Evolutionary conservation across 108 stramenopile genomes (phyloP), one percentile per base, ranked within the genome.

Genomic region (Asterionellopsis glacialis): DNA sequence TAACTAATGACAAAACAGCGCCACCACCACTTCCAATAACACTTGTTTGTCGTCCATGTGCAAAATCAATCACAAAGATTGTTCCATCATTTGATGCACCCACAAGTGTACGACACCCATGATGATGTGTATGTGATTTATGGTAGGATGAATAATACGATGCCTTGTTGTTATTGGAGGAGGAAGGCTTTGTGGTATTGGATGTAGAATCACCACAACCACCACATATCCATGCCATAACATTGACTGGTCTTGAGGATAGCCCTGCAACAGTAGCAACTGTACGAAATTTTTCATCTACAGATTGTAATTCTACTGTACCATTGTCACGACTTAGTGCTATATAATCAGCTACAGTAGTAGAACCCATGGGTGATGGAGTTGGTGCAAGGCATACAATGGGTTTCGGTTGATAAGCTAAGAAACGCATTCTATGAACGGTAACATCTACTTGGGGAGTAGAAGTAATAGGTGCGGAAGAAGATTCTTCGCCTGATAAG

Each of bases 61-160:
- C 53, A 69, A 90, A 90, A 53, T 90, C 80, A 19, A 93, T 56
- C 15, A 82, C 72, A 67, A 89, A 90, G 43, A 93, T 55, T 10
- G 87, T 85, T 16, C 91, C 91, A 76, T 90, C 84, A 11, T 71
- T 69, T 62, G 83, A 81, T 19, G 78, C 84, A 13, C 87, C 91
- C 23, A 90, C 76, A 25, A 87, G 72, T 41, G 66, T 72, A 41
- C 64, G 60, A 38, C 58, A 18, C 9, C 45, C 48, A 41, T 72
- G 70, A 14, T 4, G 44, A 19, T 49, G 54, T 15, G 51, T 13
- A 45, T 41, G 62, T 1, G 65, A 49, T 53, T 54, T 21, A 39
- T 71, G 38, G 45, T 19, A 47, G 15, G n/a, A 41, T 5, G 22
- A 45, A 18, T 65, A 50, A 25, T 27, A 41, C 9, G 62, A 26